Evolutionary conservation across 352 stramenopile genomes (phyloP).

Genomic region (Elongisporangium anandrum): DNA sequence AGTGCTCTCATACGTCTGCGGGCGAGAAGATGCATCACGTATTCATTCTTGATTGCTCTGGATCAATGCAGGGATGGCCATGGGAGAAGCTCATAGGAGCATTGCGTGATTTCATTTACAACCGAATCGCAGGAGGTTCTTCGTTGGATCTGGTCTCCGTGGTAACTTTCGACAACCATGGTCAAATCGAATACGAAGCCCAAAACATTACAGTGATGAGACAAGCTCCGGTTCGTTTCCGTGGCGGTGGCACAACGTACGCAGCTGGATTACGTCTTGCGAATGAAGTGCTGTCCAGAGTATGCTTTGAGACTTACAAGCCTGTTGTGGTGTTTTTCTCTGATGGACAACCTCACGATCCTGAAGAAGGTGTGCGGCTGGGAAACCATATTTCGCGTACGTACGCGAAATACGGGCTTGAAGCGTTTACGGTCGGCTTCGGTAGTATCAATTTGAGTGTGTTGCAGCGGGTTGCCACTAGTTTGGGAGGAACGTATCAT

Average conservation of each 20-base stretch:
- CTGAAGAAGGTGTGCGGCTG: constrained; percentile 36
- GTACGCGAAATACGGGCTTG: constrained; percentile 59
- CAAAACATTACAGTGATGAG: constrained; percentile 42
- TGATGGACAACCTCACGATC: constrained; percentile 55
- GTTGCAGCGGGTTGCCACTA: constrained; percentile 47
- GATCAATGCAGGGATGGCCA: constrained; percentile 59
- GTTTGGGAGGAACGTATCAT: constrained; percentile 55
- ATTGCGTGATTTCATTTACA: constrained; percentile 61
- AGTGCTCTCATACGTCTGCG: constrained; percentile 54
- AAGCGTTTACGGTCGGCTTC: constrained; percentile 70
- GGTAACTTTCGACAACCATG: constrained; percentile 53
- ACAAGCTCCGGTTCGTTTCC: constrained; percentile 20
- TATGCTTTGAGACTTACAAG: constrained; percentile 53
- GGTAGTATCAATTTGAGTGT: constrained; percentile 55
- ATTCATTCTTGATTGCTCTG: constrained; percentile 77
- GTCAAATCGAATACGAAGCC: constrained; percentile 44
- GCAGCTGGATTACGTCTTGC: constrained; percentile 39
- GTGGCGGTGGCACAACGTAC: constrained; percentile 51
- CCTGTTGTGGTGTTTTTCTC: constrained; percentile 79
- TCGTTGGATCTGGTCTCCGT: constrained; percentile 66
- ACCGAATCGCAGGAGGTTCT: constrained; percentile 48
- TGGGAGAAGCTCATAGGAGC: constrained; percentile 58
- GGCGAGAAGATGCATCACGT: constrained; percentile 66
- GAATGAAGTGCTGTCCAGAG: constrained; percentile 69
- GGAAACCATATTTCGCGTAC: constrained; percentile 39